These are phyloP conservation scores for Pseudonitzschia pungens DNA, from an alignment of 108 stramenopile genomes.

Conservation along the genomic window DNA sequence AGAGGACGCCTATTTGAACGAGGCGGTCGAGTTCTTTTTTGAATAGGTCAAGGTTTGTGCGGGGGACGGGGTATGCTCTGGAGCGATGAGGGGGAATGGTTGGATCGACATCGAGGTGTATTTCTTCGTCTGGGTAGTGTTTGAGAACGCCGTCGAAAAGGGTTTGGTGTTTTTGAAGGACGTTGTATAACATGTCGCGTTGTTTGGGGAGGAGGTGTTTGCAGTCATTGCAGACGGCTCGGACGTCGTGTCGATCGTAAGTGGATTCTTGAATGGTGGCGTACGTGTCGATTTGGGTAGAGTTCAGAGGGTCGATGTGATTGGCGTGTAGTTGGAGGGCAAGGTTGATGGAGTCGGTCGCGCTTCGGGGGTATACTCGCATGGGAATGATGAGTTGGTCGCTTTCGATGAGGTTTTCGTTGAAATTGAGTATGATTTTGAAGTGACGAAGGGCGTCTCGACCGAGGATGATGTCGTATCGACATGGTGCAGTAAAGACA, in stretches of 20 bases:
- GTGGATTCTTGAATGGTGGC: background rate
- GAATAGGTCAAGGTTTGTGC: background rate
- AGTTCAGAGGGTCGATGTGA: background rate
- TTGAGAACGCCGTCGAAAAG: background rate
- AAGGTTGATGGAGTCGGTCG: background rate
- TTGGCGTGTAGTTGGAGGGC: background rate
- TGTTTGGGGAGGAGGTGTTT: background rate
- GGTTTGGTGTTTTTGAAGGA: background rate
- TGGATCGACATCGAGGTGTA: background rate
- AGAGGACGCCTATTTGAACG: conserved; percentile 24
- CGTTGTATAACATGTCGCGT: background rate
- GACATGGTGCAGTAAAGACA: background rate
- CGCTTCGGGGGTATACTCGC: background rate
- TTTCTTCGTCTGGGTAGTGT: background rate
- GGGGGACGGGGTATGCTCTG: background rate
- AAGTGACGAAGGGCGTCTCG: background rate
- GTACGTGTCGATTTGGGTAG: too few species aligned
- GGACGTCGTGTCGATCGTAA: background rate
- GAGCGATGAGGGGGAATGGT: background rate
- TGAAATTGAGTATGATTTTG: background rate
- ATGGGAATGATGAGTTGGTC: background rate
- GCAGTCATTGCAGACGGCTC: background rate
- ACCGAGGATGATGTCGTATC: background rate
- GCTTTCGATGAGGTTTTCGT: background rate
- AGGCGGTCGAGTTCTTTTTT: conserved; percentile 37